Conservation (phyloP, 139 green algal genomes). For the Monoraphidium neglectum region DNA sequence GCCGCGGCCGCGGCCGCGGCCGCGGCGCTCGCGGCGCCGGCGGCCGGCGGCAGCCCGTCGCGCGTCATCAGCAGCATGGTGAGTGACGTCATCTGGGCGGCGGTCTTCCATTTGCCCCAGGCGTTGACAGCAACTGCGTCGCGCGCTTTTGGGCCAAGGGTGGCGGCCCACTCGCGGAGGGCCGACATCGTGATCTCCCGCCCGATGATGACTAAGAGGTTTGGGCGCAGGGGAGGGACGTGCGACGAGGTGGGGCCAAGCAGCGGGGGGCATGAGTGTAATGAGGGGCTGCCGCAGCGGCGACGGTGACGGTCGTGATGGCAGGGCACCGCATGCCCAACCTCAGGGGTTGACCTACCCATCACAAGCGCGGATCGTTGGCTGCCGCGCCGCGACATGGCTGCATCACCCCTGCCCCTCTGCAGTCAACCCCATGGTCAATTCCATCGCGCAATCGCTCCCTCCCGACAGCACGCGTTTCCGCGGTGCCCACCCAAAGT, state of each 20-base stretch:
- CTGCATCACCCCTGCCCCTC: slow-evolving; percentile 1
- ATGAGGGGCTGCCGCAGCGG: neutral
- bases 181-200: slow-evolving; percentile 94
- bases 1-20: too few species aligned
- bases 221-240: too few species aligned
- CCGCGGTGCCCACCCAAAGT: slow-evolving; percentile 41
- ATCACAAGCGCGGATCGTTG: too few species aligned
- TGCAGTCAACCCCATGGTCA: neutral
- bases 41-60: slow-evolving; percentile 11
- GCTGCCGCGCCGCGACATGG: too few species aligned
- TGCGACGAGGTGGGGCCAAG: neutral
- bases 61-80: slow-evolving; percentile 55
- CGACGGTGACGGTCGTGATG: too few species aligned
- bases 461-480: neutral
- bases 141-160: slow-evolving; percentile 66
- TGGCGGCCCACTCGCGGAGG: slow-evolving; percentile 93
- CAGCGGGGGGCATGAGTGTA: neutral
- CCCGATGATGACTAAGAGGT: slow-evolving; percentile 80
- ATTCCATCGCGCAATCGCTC: neutral
- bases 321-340: too few species aligned
- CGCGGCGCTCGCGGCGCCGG: too few species aligned
- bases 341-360: too few species aligned
- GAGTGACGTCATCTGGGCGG: slow-evolving; percentile 69
- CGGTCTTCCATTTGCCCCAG: slow-evolving; percentile 92
- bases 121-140: slow-evolving; percentile 82